Evolutionary conservation across 2,329 filamentous ascomycete genomes (phyloP).

Genomic region (Gyromitra esculenta): DNA sequence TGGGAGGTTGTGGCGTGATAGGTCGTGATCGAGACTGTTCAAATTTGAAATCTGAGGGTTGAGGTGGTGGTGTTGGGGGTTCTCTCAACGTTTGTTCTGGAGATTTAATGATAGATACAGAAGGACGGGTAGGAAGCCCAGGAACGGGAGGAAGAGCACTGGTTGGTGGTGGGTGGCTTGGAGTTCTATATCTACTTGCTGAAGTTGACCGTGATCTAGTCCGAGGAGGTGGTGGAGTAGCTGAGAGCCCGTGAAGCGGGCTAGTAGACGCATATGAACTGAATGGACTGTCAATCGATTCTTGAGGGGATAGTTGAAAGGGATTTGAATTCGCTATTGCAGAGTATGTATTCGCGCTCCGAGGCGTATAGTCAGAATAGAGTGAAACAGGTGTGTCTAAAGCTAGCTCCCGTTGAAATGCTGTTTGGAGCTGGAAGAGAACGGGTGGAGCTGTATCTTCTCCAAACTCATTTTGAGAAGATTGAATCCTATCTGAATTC

Average conservation of each 20-base stretch:
- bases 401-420: conserved; percentile 21
- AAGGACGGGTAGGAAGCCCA: conserved; percentile 22
- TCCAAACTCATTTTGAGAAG: background rate
- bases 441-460: conserved; percentile 10
- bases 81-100: conserved; percentile 18
- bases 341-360: conserved; percentile 22
- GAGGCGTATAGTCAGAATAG: conserved; percentile 20
- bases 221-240: background rate
- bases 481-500: background rate
- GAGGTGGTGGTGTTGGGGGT: conserved; percentile 37
- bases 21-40: conserved; percentile 39
- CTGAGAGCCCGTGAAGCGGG: conserved; percentile 4
- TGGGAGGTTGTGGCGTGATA: conserved; percentile 23
- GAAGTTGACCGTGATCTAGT: conserved; percentile 26
- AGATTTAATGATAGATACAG: conserved; percentile 19
- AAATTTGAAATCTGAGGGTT: conserved; percentile 29
- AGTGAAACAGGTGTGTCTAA: conserved; percentile 16
- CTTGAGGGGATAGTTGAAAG: conserved; percentile 26
- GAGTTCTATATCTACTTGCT: conserved; percentile 24
- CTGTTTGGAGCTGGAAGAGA: conserved; percentile 35
- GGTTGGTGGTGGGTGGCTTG: conserved; percentile 23
- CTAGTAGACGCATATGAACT: conserved; percentile 24
- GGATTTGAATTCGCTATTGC: conserved; percentile 39
- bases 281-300: conserved; percentile 15
- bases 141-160: conserved; percentile 31